Evolutionary conservation across 306 rosid genomes (phyloP), one percentile per base, ranked within the genome.

Genomic region (Citrullus mucosospermus): DNA sequence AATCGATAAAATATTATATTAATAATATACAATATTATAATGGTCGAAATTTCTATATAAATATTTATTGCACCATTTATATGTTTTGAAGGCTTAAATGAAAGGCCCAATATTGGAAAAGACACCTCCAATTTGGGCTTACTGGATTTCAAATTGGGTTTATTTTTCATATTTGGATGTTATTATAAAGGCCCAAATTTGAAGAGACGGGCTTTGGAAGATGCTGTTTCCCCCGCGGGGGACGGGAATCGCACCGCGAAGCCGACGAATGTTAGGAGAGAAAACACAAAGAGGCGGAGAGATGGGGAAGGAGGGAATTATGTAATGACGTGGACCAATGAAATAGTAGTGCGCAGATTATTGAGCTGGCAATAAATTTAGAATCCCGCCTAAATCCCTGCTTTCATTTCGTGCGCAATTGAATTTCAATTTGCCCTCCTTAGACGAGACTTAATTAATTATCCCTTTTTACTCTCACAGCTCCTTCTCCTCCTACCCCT

Each of bases 311-410:
- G 41, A 3, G 22, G 63, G 60, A 11, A 53, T 9, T 17, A 50
- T 20, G 4, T 2, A 62, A 14, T 17, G 75, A 68, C 55, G 75
- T 68, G 78, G 51, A 68, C 83, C 89, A 90, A 86, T 88, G 61
- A 25, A 32, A 55, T 20, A 41, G 2, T 43, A 82, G 83, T 30
- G 32, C 92, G 76, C 79, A 88, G 88, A 91, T 91, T 74, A 62
- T 15, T 86, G 92, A 90, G 88, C 51, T 92, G 97, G 93, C 96
- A 86, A 79, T 50, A 89, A 90, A 79, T 87, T 88, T 85, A 82
- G 86, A 86, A 85, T 89, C 97, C 93, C 96, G 93, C 97, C 97
- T 84, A 88, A 92, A 90, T 93, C 94, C 90, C 85, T 78, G 10
- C 71, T 81, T 89, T 89, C 92, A 92, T 92, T 92, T 88, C 83